Evolutionary conservation across 2,329 filamentous ascomycete species (phyloP).

Genomic region (Fusarium kyushuense): DNA sequence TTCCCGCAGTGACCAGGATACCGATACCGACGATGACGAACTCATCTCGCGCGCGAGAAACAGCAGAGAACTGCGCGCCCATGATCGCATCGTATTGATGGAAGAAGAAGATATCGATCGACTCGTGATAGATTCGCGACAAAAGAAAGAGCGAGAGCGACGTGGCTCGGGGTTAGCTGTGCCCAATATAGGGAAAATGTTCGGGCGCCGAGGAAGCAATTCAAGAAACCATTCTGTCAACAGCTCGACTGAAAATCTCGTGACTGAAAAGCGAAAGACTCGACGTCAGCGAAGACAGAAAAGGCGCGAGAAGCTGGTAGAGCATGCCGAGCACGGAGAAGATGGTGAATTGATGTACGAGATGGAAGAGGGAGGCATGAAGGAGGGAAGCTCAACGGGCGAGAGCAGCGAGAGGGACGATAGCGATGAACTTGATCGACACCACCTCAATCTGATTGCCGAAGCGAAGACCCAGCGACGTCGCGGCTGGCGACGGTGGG

Average conservation of each 20-base stretch:
- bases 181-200: conserved; percentile 63
- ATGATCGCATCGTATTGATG: conserved; percentile 77
- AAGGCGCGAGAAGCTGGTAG: conserved; percentile 65
- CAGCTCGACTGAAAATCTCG: conserved; percentile 63
- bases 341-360: conserved; percentile 86
- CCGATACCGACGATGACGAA: conserved; percentile 81
- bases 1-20: conserved; percentile 77
- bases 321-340: conserved; percentile 70
- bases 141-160: conserved; percentile 63
- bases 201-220: conserved; percentile 55
- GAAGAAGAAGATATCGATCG: conserved; percentile 80
- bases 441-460: conserved; percentile 61
- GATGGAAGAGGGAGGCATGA: conserved; percentile 84
- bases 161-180: conserved; percentile 63
- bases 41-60: conserved; percentile 74
- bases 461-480: conserved; percentile 62
- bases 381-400: conserved; percentile 73
- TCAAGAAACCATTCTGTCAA: conserved; percentile 53
- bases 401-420: conserved; percentile 71
- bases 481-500: conserved; percentile 66
- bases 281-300: conserved; percentile 64
- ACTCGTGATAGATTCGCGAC: conserved; percentile 66
- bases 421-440: conserved; percentile 69
- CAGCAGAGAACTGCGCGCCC: conserved; percentile 75
- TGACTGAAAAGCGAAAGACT: conserved; percentile 62